Evolutionary conservation across 2,329 filamentous ascomycete species (phyloP).

Genomic region (Fusarium lyarnte): DNA sequence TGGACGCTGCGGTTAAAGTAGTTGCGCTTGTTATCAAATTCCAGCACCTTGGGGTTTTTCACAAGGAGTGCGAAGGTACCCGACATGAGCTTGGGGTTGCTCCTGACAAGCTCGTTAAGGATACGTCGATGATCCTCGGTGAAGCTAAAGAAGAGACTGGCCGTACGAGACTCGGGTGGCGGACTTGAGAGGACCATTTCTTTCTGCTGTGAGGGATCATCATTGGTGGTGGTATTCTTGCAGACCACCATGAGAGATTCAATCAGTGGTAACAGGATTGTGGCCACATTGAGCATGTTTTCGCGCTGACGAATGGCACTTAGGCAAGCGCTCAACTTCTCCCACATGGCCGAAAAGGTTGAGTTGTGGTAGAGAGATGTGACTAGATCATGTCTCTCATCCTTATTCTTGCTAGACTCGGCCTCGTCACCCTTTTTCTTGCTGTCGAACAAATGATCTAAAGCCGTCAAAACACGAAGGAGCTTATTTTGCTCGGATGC

Average conservation of each 20-base stretch:
- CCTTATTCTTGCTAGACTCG: slow-evolving; percentile 62
- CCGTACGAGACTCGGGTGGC: slow-evolving; percentile 80
- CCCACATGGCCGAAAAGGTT: slow-evolving; percentile 91
- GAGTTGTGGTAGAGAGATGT: slow-evolving; percentile 89
- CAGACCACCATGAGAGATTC: slow-evolving; percentile 99
- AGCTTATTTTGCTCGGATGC: slow-evolving; percentile 98
- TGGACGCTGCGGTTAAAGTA: slow-evolving; percentile 97
- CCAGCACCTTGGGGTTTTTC: slow-evolving; percentile 97
- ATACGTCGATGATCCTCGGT: slow-evolving; percentile 98
- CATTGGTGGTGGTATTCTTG: slow-evolving; percentile 91
- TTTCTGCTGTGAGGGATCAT: slow-evolving; percentile 67
- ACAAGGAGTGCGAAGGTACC: slow-evolving; percentile 95
- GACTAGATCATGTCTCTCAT: slow-evolving; percentile 83
- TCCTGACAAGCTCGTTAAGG: slow-evolving; percentile 94
- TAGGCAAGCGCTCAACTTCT: slow-evolving; percentile 88
- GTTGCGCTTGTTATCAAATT: slow-evolving; percentile 99
- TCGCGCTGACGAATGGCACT: slow-evolving; percentile 89
- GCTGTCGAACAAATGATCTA: slow-evolving; percentile 94
- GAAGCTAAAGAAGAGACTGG: slow-evolving; percentile 94
- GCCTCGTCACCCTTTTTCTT: slow-evolving; percentile 69
- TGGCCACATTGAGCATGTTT: slow-evolving; percentile 96
- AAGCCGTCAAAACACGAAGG: slow-evolving; percentile 87
- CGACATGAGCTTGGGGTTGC: slow-evolving; percentile 98
- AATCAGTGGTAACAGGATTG: slow-evolving; percentile 91
- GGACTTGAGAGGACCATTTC: slow-evolving; percentile 81